Base-by-base conservation (phyloP, 805 yeast genomes). In the Saccharomycopsis sp. region DNA sequence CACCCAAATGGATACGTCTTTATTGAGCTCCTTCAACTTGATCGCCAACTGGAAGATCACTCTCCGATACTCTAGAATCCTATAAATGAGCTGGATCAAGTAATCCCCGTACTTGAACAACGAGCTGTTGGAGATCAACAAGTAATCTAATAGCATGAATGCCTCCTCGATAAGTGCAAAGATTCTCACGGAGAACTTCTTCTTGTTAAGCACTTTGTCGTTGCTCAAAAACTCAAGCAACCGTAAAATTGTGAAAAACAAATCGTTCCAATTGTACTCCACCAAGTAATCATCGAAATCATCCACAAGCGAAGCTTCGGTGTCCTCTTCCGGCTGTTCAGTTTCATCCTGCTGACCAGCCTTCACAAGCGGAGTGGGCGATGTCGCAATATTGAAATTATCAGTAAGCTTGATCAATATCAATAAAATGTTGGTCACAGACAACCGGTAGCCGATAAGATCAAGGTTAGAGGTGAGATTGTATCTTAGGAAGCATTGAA, bases 401-500 rank as follows among this genome's bases (percentile, higher is more conserved):
- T 57, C 34, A 14, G 60, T 57, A 34, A 68, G 62, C n/a, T 58
- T 63, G 8, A 53, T 37, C n/a, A 62, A 50, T 12, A 71, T 63
- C 56, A 68, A 70, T 54, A 67, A 68, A 15, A 71, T 56, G 20
- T 70, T 66, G 4, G 65, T 65, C 15, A 68, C 53, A 1, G 70
- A 68, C 53, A 73, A 57, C 53, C 66, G 67, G 54, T 63, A 69
- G 57, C 72, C 73, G 18, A 64, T 69, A 3, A 71, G 57, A 59
- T 71, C 70, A 41, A 76, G 60, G 53, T 66, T 70, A 52, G 67
- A 70, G 44, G 77, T 73, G 53, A 75, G 64, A 57, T 76, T 76
- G 65, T 71, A 75, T 46, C 78, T 55, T 7, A 73, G 34, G 21
- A 73, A 64, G 37, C 69, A 64, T 51, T 67, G 70, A 4, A 71